Percentiles rank a stretch among this genome's conserved stretches.
phyloP scores from a whole-genome alignment of 108 stramenopile species.

The Nitzschia inconspicua region DNA sequence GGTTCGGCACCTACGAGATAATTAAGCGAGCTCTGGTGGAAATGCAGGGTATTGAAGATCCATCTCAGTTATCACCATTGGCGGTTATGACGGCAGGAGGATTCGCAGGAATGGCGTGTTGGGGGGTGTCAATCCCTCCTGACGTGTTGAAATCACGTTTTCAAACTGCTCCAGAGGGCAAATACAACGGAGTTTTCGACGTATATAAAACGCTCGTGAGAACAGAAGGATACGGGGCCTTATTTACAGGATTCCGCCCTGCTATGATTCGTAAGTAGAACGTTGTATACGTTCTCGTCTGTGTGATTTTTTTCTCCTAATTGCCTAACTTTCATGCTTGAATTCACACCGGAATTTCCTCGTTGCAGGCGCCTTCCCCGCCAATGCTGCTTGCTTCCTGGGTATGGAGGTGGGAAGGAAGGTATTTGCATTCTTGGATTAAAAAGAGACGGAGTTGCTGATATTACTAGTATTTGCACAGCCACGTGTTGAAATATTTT shows the following conservation, averaged over 20 bases:
- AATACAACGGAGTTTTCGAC: conserved; percentile 58
- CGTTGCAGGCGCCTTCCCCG: conserved; percentile 92
- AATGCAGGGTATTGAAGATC: conserved; percentile 63
- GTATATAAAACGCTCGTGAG: conserved; percentile 60
- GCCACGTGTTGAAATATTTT: not conserved
- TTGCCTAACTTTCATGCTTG: conserved; percentile 17
- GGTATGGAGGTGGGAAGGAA: conserved; percentile 82
- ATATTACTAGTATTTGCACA: not conserved
- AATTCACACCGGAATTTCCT: no score
- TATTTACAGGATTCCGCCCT: conserved; percentile 77
- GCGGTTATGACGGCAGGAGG: conserved; percentile 80
- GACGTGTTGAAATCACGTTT: conserved; percentile 80
- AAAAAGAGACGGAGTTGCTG: conserved; percentile 3
- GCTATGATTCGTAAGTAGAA: conserved; percentile 81
- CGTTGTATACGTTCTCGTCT: no score
- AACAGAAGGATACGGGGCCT: conserved; percentile 65
- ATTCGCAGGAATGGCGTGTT: conserved; percentile 82
- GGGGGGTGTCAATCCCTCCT: conserved; percentile 72
- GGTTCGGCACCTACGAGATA: conserved; percentile 81
- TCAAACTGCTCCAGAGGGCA: conserved; percentile 80
- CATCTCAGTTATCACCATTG: conserved; percentile 55
- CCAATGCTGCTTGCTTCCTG: conserved; percentile 89
- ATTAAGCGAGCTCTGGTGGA: conserved; percentile 60
- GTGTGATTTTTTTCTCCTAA: not conserved
- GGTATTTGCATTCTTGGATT: conserved; percentile 65